phyloP scores from a whole-genome alignment of 495 filamentous ascomycete species.

The Penicillium cosmopolitanum region DNA sequence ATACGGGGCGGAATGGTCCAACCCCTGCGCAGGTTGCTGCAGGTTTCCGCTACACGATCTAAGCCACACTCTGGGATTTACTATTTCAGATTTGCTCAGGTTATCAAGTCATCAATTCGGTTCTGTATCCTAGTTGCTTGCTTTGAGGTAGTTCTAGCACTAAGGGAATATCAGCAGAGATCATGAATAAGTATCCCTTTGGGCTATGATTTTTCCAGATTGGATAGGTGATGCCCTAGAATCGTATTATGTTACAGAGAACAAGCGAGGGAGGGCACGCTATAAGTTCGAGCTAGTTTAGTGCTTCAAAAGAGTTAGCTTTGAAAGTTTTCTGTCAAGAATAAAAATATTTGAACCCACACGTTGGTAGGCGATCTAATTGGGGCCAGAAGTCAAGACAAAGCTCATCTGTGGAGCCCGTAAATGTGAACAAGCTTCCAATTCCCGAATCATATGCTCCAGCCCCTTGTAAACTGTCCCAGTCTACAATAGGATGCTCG shows the following conservation, averaged over 20 bases:
- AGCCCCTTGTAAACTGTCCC: not conserved
- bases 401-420: slow-evolving; percentile 25
- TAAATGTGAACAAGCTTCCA: slow-evolving; percentile 25
- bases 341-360: slow-evolving; percentile 6
- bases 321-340: not conserved
- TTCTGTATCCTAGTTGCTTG: no score
- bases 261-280: no score
- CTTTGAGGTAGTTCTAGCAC: no score
- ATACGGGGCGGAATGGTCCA: slow-evolving; percentile 24
- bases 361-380: slow-evolving; percentile 31
- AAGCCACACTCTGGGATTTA: not conserved
- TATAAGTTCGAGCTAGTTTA: not conserved
- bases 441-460: slow-evolving; percentile 19
- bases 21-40: slow-evolving; percentile 25
- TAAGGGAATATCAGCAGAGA: no score
- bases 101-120: no score
- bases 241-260: no score
- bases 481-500: not conserved
- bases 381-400: slow-evolving; percentile 37
- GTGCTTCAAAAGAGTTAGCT: not conserved
- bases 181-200: no score
- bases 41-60: slow-evolving; percentile 13
- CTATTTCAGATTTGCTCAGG: no score
- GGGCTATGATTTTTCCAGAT: no score
- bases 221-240: no score